A percentile compares a stretch with the other conserved stretches of the same genome.
Conservation (phyloP, 306 rosid genomes). For the Fragaria vesca region DNA sequence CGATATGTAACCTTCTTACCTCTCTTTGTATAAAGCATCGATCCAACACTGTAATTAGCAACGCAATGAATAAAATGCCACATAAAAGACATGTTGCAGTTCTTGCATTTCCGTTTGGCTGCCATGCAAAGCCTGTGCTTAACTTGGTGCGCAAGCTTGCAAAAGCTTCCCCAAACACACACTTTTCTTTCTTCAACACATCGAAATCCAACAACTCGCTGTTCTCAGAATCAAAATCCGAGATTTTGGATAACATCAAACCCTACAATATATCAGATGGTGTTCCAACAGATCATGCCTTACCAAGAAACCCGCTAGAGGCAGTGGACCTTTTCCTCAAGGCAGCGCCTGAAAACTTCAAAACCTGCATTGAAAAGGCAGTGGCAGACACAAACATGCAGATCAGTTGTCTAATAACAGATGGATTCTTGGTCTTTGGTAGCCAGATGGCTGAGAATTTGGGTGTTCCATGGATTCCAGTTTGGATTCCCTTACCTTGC, state of each 20-base stretch:
- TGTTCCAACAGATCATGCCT: slow-evolving; percentile 20
- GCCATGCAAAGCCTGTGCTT: slow-evolving; percentile 26
- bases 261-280: slow-evolving; percentile 31
- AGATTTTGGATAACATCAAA: slow-evolving; percentile 16
- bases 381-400: not conserved
- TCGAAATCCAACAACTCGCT: slow-evolving; percentile 12
- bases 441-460: slow-evolving; percentile 29
- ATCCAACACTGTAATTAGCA: not conserved
- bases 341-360: slow-evolving; percentile 29
- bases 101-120: slow-evolving; percentile 36
- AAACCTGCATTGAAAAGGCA: slow-evolving; percentile 22
- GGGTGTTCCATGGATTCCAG: slow-evolving; percentile 47
- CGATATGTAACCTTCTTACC: not conserved
- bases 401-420: slow-evolving; percentile 29
- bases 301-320: slow-evolving; percentile 16
- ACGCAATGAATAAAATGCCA: not conserved
- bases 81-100: slow-evolving; percentile 13
- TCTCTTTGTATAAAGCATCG: not conserved
- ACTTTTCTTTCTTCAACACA: slow-evolving; percentile 37
- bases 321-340: slow-evolving; percentile 28
- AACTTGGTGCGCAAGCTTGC: slow-evolving; percentile 33
- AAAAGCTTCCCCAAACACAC: slow-evolving; percentile 20
- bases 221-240: not conserved
- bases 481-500: slow-evolving; percentile 33
- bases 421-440: slow-evolving; percentile 15